Evolutionary conservation across 140 eudicot genomes (phyloP), one percentile per base, ranked within the genome.

Genomic region (Oenanthe javanica): DNA sequence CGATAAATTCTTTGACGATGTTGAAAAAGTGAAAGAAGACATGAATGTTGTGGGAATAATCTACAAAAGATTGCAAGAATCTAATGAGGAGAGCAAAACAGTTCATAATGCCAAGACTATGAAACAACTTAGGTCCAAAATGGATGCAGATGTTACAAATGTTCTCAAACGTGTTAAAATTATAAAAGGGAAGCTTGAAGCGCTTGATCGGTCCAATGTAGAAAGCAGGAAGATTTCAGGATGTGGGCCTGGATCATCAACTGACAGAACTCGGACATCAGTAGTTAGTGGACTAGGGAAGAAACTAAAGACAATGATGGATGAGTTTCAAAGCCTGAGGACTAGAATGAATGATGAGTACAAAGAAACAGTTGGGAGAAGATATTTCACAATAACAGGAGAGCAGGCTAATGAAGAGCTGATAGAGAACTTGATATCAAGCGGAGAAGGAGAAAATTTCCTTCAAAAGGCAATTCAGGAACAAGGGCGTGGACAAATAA

Each of bases 391-490:
- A 25, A 67, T 67, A 0, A 94, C 98, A 0, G 98, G 98, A 3
- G 93, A 94, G 45, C 90, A 90, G 71, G 85, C 98, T 0, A 86
- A 85, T 46, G 98, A 94, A 7, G 97, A 92, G 15, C 27, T 87
- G 74, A 90, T 94, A 14, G 98, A 94, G 76, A 89, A 86, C 72
- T 27, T 94, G 38, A 94, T 94, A 27, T 87, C 98, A 14, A 94
- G 91, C 38, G 97, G 98, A 0, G 97, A 94, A 83, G 88, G 94
- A 27, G 98, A 94, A 75, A 82, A 88, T 38, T 92, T 94, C 79
- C 86, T 94, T 48, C 98, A 94, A 54, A 94, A 94, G 80, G 98
- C 98, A 6, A 92, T 94, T 74, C 96, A 94, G 78, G 94, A 89
- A 63, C 98, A 92, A 84, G 98, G 98, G 70, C 83, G 97, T 3